A percentile compares a stretch with the other conserved stretches of the same genome.
Evolutionary conservation across 306 rosid species (phyloP).

Genomic region (Pachyrhizus erosus): DNA sequence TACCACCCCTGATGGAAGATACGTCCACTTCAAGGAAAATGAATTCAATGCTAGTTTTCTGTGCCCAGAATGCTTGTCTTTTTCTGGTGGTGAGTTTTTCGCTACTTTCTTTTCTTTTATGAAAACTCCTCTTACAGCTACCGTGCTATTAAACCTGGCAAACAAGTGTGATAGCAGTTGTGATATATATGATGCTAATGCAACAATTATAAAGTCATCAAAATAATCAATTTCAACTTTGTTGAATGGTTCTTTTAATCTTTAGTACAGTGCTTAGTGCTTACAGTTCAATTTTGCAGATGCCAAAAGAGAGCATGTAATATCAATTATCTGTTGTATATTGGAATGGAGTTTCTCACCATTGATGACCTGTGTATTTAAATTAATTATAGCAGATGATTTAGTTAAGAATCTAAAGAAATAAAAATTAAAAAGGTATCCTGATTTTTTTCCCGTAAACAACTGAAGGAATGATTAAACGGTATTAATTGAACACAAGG

Average conservation of each 20-base stretch:
- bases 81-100: conserved; percentile 66
- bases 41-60: conserved; percentile 77
- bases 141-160: conserved; percentile 32
- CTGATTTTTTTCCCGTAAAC: background rate
- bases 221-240: background rate
- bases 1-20: conserved; percentile 60
- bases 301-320: conserved; percentile 3
- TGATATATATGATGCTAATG: conserved; percentile 10
- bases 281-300: background rate
- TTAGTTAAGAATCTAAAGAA: conserved; percentile 19
- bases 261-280: conserved; percentile 17
- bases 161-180: conserved; percentile 1
- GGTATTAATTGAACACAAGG: conserved; percentile 1
- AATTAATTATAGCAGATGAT: conserved; percentile 14
- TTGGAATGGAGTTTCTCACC: too few relatives aligned
- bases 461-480: conserved; percentile 3
- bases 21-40: conserved; percentile 55
- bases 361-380: background rate
- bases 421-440: background rate
- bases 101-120: conserved; percentile 4
- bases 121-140: background rate
- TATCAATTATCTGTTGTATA: background rate
- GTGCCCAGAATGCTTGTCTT: conserved; percentile 64
- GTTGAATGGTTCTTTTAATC: background rate
- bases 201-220: background rate